Evolutionary conservation across 495 filamentous ascomycete genomes (phyloP).

Genomic region (Lophium mytilinum): DNA sequence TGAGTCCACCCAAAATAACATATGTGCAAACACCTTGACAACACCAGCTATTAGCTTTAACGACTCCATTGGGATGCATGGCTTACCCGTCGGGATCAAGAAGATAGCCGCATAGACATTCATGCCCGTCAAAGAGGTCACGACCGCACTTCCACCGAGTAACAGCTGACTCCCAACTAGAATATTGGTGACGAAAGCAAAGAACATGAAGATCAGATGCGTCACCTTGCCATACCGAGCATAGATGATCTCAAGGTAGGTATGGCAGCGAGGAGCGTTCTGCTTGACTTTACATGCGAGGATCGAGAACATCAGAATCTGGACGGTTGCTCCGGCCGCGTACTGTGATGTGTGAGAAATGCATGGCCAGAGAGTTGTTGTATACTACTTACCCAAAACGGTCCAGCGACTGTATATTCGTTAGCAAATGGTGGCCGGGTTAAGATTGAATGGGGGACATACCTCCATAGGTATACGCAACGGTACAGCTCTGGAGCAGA

Average conservation of each 20-base stretch:
- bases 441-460: background rate
- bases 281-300: slow-evolving; percentile 27
- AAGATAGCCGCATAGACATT: slow-evolving; percentile 29
- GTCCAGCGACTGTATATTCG: slow-evolving; percentile 10
- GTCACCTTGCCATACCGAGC: slow-evolving; percentile 22
- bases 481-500: slow-evolving; percentile 22
- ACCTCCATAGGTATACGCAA: slow-evolving; percentile 17
- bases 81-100: slow-evolving; percentile 21
- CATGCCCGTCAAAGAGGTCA: slow-evolving; percentile 28
- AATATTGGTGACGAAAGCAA: slow-evolving; percentile 27
- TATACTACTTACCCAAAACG: slow-evolving; percentile 7
- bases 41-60: background rate
- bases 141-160: slow-evolving; percentile 27
- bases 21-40: slow-evolving; percentile 24
- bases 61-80: background rate
- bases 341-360: slow-evolving; percentile 5
- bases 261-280: slow-evolving; percentile 27
- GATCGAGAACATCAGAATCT: slow-evolving; percentile 31
- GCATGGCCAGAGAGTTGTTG: background rate
- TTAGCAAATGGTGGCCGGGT: background rate
- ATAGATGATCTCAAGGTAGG: slow-evolving; percentile 28
- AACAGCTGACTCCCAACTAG: slow-evolving; percentile 26
- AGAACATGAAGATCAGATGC: slow-evolving; percentile 27
- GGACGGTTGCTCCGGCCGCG: slow-evolving; percentile 28
- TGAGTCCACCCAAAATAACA: slow-evolving; percentile 26